These are phyloP conservation scores for Sechiopsis laciniata DNA, from an alignment of 306 rosid species.

Conservation along the genomic window DNA sequence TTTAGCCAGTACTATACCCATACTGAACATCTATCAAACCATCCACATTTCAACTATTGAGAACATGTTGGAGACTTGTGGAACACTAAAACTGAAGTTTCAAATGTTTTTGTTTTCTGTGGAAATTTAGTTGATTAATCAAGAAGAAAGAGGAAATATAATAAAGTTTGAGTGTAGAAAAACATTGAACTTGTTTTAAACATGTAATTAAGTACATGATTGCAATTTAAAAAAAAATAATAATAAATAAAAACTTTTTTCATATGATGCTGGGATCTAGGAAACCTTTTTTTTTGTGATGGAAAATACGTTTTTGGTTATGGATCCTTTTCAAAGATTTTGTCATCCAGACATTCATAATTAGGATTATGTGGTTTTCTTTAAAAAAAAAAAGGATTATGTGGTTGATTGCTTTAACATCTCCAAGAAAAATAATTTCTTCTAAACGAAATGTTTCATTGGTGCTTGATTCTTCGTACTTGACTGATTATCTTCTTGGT, in stretches of 20 bases:
- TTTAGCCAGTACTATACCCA: background rate
- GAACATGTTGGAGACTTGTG: slow-evolving; percentile 1
- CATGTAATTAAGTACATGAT: background rate
- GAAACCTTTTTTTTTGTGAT: too few relatives aligned
- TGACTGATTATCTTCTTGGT: background rate
- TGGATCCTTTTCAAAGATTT: too few relatives aligned
- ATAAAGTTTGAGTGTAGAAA: background rate
- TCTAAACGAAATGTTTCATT: background rate
- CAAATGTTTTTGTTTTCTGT: background rate
- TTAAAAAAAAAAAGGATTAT: background rate
- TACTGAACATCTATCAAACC: background rate
- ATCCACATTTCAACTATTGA: background rate
- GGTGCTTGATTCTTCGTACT: background rate
- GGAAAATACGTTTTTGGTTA: too few relatives aligned
- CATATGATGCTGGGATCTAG: too few relatives aligned
- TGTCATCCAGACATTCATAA: background rate
- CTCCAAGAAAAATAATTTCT: background rate
- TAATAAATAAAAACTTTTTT: too few relatives aligned
- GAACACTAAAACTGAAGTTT: background rate
- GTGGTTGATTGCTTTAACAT: background rate
- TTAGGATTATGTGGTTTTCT: background rate
- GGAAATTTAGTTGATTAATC: background rate
- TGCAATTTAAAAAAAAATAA: too few relatives aligned
- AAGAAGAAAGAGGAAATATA: background rate
- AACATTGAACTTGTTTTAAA: background rate